Evolutionary conservation across 2,329 filamentous ascomycete genomes (phyloP), one percentile per base, ranked within the genome.

Genomic region (Arthrobotrys iridis): DNA sequence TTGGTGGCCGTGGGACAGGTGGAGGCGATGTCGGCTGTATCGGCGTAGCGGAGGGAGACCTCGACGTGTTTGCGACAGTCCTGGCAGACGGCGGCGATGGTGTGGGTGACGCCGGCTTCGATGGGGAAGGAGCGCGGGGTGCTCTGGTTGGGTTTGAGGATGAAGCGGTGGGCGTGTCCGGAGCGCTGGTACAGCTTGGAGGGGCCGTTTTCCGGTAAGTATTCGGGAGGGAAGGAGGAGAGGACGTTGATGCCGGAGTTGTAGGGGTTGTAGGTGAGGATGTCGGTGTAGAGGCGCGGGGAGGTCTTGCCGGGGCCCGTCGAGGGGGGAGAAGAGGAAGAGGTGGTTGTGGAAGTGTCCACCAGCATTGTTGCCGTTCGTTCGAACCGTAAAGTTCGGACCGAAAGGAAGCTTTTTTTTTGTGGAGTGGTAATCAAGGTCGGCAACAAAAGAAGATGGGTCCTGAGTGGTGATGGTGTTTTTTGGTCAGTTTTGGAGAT

Each of bases 41-140:
- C 80, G 10, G 82, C 83, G 77, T 86, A 87, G 72, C 86, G 84
- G 33, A 89, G 84, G 8, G 82, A 82, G 20, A 91, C 80, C 77
- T 88, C 85, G 45, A 90, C 82, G 81, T 91, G 89, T 79, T 85
- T 84, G 59, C 87, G 86, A 80, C 90, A 92, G 72, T 83, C 84
- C 66, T 84, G 82, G 81, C 90, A 92, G 77, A 88, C 85, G 2
- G 88, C 85, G 13, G 88, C 86, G 26, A 90, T 83, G 77, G 64
- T 65, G 85, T 87, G 80, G 87, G 88, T 30, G 77, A 77, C 71
- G 82, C 80, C 35, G 82, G 80, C 30, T 81, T 79, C 28, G 82
- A 80, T 66, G 85, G 84, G 8, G 82, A 80, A 15, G 66, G 63
- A 18, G 37, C 43, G 57, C 20, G 79, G 48, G 82, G 81, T 71